Evolutionary conservation across 2,329 filamentous ascomycete genomes (phyloP).

Genomic region (Seiridium cupressi): DNA sequence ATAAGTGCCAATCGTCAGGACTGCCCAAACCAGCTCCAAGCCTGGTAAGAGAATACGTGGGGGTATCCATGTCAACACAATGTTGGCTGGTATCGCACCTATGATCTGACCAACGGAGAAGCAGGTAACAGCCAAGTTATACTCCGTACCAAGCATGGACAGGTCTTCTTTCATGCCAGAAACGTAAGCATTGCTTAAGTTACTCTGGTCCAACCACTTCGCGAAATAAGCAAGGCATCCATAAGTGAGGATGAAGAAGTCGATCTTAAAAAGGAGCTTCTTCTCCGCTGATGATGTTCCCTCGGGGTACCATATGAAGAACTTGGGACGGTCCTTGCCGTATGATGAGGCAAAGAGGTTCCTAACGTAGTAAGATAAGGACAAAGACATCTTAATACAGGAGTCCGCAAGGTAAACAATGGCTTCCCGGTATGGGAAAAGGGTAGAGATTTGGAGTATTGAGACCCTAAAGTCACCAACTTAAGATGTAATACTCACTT

Average conservation of each 20-base stretch:
- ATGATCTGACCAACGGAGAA: constrained; percentile 16
- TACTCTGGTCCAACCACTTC: constrained; percentile 26
- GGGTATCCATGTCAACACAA: constrained; percentile 35
- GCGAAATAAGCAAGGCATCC: constrained; percentile 23
- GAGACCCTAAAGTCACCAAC: too few relatives aligned
- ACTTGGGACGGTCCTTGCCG: constrained; percentile 16
- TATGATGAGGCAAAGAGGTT: constrained; percentile 28
- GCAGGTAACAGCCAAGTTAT: constrained; percentile 15
- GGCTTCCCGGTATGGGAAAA: too few relatives aligned
- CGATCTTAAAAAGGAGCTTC: constrained; percentile 27
- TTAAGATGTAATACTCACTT: too few relatives aligned
- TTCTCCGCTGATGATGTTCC: constrained; percentile 19
- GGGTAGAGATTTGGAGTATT: not conserved
- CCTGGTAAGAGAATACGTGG: constrained; percentile 42
- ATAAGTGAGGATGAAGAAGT: constrained; percentile 27
- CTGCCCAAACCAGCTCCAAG: constrained; percentile 33
- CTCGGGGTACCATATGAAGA: constrained; percentile 26
- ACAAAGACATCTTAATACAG: constrained; percentile 9
- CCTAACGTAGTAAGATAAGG: constrained; percentile 15
- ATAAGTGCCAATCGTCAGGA: constrained; percentile 18
- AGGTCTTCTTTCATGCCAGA: constrained; percentile 24
- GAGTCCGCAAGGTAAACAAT: not conserved
- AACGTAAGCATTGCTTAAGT: constrained; percentile 22
- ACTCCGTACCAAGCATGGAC: constrained; percentile 14
- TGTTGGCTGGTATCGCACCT: constrained; percentile 17